Evolutionary conservation across 2,329 filamentous ascomycete genomes (phyloP).

Genomic region (Pestalotiopsis sp.): DNA sequence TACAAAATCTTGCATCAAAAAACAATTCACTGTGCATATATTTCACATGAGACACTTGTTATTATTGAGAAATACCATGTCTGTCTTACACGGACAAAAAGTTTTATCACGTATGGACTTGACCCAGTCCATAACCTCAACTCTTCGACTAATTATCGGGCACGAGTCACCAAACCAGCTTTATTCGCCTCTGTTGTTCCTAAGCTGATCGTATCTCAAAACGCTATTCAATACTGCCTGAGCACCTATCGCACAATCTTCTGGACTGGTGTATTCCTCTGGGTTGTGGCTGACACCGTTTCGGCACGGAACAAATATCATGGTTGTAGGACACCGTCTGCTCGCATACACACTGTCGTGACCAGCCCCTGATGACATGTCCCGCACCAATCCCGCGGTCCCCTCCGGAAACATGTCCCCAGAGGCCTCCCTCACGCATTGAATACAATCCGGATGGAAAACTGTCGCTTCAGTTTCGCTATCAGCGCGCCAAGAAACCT

Average conservation of each 20-base stretch:
- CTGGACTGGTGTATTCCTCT: slow-evolving; percentile 60
- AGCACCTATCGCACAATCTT: slow-evolving; percentile 58
- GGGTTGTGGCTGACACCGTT: slow-evolving; percentile 67
- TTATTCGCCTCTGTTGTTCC: background rate
- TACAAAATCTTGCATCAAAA: too few species aligned
- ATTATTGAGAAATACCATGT: too few species aligned
- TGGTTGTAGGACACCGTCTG: slow-evolving; percentile 60
- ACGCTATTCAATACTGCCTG: slow-evolving; percentile 47
- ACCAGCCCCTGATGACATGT: slow-evolving; percentile 44
- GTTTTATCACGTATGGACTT: too few species aligned
- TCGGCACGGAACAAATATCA: slow-evolving; percentile 68
- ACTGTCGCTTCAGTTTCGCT: slow-evolving; percentile 61
- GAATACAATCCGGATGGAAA: slow-evolving; percentile 70
- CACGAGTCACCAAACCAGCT: too few species aligned
- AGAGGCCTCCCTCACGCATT: slow-evolving; percentile 63
- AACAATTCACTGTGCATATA: too few species aligned
- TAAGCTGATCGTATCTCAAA: slow-evolving; percentile 36
- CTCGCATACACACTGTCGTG: slow-evolving; percentile 61
- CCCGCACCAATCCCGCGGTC: slow-evolving; percentile 32
- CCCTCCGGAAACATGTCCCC: slow-evolving; percentile 54
- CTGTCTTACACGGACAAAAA: too few species aligned
- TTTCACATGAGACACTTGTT: too few species aligned
- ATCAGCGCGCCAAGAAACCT: slow-evolving; percentile 56
- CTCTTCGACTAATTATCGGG: background rate
- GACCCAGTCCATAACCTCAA: too few species aligned